A percentile compares a stretch with the other conserved stretches of the same genome.
phyloP scores from a whole-genome alignment of 1,284 basidiomycete species.

The Veloboletus limbatus region DNA sequence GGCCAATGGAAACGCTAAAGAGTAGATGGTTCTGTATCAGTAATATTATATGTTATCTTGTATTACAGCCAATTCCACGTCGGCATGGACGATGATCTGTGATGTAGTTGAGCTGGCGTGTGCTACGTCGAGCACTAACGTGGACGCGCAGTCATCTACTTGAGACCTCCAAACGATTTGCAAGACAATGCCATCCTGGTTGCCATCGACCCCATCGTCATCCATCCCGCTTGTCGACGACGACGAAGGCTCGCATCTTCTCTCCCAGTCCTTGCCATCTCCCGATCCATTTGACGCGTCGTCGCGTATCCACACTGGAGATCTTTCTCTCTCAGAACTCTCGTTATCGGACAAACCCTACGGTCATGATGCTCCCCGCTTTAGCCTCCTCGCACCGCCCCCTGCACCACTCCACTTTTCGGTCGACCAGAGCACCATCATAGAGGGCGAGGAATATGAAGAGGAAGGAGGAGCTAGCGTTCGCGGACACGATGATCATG shows the following conservation, averaged over 20 bases:
- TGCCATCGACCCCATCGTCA: slow-evolving; percentile 30
- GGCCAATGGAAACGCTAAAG: slow-evolving; percentile 16
- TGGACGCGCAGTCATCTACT: too few relatives aligned
- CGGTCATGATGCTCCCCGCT: slow-evolving; percentile 32
- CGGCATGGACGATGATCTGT: too few relatives aligned
- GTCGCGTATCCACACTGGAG: slow-evolving; percentile 45
- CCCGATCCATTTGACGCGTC: slow-evolving; percentile 33
- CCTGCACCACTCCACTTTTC: slow-evolving; percentile 28
- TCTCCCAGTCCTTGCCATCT: slow-evolving; percentile 49
- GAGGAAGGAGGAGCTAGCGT: slow-evolving; percentile 23
- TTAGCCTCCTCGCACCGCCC: slow-evolving; percentile 43
- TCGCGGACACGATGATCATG: slow-evolving; percentile 22
- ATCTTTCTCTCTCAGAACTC: slow-evolving; percentile 63
- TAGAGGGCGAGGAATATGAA: slow-evolving; percentile 32
- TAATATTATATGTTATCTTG: too few relatives aligned
- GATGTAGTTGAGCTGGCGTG: too few relatives aligned
- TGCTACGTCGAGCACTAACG: too few relatives aligned
- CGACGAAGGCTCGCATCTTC: slow-evolving; percentile 42
- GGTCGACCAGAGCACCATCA: slow-evolving; percentile 27
- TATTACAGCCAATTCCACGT: too few relatives aligned
- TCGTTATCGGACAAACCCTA: slow-evolving; percentile 45
- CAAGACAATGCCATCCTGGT: slow-evolving; percentile 37
- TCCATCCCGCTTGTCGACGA: slow-evolving; percentile 23
- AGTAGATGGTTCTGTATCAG: slow-evolving; percentile 12
- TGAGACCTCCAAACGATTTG: too few relatives aligned